Conservation (phyloP, 164 flowering plant species). For the Protea cynaroides region DNA sequence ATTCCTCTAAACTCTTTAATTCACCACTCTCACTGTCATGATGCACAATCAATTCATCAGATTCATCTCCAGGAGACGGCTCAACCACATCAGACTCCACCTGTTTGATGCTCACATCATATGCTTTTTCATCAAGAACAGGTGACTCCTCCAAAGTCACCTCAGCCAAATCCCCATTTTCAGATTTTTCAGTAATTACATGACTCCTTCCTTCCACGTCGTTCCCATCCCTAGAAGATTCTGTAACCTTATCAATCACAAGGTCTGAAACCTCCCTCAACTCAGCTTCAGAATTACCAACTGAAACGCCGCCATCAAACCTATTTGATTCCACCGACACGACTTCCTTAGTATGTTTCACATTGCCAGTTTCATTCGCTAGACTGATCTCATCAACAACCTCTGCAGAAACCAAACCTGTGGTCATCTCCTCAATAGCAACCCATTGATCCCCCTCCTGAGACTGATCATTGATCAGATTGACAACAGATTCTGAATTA, state of each 20-base stretch:
- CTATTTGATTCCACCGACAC: conserved; percentile 13
- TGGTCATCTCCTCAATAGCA: too few species aligned
- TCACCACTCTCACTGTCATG: conserved; percentile 17
- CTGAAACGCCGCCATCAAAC: conserved; percentile 7
- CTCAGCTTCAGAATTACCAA: too few species aligned
- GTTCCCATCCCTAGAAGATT: not conserved
- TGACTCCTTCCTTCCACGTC: conserved; percentile 21
- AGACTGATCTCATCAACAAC: conserved; percentile 7
- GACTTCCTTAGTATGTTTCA: conserved; percentile 14
- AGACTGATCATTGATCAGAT: conserved; percentile 6
- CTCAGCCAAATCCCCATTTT: not conserved
- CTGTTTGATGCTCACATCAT: conserved; percentile 9
- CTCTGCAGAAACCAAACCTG: not conserved
- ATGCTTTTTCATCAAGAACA: not conserved
- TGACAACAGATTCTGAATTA: too few species aligned
- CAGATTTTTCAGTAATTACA: conserved; percentile 71
- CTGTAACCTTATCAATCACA: conserved; percentile 14
- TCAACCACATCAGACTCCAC: conserved; percentile 8
- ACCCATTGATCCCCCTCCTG: too few species aligned
- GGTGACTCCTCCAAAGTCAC: not conserved
- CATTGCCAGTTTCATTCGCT: conserved; percentile 15
- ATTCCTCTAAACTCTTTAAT: too few species aligned
- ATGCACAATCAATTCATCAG: conserved; percentile 13
- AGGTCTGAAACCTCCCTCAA: conserved; percentile 11
- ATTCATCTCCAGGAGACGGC: conserved; percentile 12